Percentiles rank a stretch among this genome's conserved stretches.
Conservation (phyloP, 805 yeast genomes). For the Brettanomyces nanus region DNA sequence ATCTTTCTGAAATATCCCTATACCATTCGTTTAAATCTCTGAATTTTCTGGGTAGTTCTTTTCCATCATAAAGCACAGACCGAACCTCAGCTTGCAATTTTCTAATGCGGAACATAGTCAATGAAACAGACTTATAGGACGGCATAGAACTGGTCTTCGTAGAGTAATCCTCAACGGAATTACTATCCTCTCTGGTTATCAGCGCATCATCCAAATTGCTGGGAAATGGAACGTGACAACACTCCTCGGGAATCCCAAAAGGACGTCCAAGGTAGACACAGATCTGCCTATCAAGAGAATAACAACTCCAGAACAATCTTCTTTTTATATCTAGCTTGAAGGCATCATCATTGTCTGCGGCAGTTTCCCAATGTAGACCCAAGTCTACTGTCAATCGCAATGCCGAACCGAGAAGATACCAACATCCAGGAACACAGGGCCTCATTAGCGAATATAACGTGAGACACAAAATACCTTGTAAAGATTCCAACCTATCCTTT, state of each 20-base stretch:
- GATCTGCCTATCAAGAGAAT: conserved; percentile 76
- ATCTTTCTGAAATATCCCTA: conserved; percentile 35
- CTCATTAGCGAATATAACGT: conserved; percentile 76
- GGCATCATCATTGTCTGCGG: conserved; percentile 34
- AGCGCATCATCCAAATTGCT: conserved; percentile 65
- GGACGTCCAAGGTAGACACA: conserved; percentile 85
- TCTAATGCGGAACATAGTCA: conserved; percentile 62
- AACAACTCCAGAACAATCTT: conserved; percentile 83
- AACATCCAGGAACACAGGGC: conserved; percentile 86
- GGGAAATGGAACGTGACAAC: conserved; percentile 65
- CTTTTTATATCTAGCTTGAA: conserved; percentile 62
- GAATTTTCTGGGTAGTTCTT: conserved; percentile 62
- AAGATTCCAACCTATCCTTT: conserved; percentile 54
- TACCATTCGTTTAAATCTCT: conserved; percentile 56
- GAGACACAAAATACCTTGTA: conserved; percentile 63
- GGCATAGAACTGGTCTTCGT: conserved; percentile 26
- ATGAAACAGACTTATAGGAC: conserved; percentile 60
- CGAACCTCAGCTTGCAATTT: conserved; percentile 73
- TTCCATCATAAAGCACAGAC: conserved; percentile 59
- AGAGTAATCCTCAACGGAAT: conserved; percentile 30
- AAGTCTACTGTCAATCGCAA: conserved; percentile 73
- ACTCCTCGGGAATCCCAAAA: conserved; percentile 79
- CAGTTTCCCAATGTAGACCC: conserved; percentile 70
- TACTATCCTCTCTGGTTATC: conserved; percentile 31
- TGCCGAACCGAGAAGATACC: conserved; percentile 83